phyloP scores from a whole-genome alignment of 1,284 basidiomycete genomes.

The Ganoderma sp. region DNA sequence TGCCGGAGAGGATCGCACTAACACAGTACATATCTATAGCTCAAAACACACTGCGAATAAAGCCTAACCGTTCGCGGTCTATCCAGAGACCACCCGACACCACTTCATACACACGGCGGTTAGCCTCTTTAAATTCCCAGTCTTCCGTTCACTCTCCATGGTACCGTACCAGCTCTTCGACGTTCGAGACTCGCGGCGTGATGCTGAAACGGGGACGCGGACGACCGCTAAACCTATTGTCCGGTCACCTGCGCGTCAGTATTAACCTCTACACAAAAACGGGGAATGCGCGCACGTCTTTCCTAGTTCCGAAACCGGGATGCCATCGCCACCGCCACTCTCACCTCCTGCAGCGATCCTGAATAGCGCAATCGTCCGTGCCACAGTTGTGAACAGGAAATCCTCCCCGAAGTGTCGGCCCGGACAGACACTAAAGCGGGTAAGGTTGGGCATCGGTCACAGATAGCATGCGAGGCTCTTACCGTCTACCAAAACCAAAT shows the following conservation, averaged over 20 bases:
- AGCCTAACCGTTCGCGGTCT: too few species aligned
- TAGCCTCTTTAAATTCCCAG: too few species aligned
- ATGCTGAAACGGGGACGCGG: background rate
- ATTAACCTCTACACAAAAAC: background rate
- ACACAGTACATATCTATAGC: too few species aligned
- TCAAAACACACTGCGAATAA: too few species aligned
- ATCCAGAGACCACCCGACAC: too few species aligned
- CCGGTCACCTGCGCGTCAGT: background rate
- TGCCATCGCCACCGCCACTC: background rate
- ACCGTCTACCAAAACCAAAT: constrained; percentile 41
- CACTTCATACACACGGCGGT: too few species aligned
- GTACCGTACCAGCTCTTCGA: background rate
- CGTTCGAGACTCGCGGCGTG: background rate
- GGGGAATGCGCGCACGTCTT: background rate
- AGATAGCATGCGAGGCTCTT: too few species aligned
- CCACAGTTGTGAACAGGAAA: background rate
- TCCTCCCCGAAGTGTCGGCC: background rate
- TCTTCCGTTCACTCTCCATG: background rate
- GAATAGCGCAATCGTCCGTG: background rate
- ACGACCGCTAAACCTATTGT: background rate
- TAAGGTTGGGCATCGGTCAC: too few species aligned
- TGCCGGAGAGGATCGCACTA: too few species aligned
- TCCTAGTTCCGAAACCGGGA: background rate
- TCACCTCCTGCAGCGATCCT: background rate
- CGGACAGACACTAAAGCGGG: background rate